These are phyloP conservation scores for Metarhizium brunneum DNA, from an alignment of 2,329 filamentous ascomycete genomes.

Conservation along the genomic window DNA sequence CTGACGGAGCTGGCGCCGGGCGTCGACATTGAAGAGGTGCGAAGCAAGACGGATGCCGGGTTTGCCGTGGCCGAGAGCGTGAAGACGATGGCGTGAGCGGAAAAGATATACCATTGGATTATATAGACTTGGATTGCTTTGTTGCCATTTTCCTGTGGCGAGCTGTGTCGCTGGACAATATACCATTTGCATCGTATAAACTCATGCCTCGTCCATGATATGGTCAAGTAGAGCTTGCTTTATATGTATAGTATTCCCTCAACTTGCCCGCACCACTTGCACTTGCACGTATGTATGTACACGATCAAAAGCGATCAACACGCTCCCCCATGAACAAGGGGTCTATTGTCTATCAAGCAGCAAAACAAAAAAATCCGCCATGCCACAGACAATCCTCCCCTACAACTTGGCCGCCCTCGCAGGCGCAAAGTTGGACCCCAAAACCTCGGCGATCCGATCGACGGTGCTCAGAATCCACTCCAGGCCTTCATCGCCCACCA, in stretches of 20 bases:
- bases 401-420: slow-evolving; percentile 8
- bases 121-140: not conserved
- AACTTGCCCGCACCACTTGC: too few species aligned
- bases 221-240: too few species aligned
- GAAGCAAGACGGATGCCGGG: slow-evolving; percentile 58
- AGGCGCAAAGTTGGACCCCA: slow-evolving; percentile 32
- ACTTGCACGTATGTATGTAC: too few species aligned
- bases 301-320: too few species aligned
- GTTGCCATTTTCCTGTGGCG: not conserved
- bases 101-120: not conserved
- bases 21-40: slow-evolving; percentile 58
- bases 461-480: slow-evolving; percentile 37
- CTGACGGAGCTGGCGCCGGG: slow-evolving; percentile 64
- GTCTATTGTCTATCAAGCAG: too few species aligned
- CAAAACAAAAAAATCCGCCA: not conserved
- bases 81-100: slow-evolving; percentile 31
- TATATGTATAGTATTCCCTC: too few species aligned
- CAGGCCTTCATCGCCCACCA: slow-evolving; percentile 35
- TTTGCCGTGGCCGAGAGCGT: slow-evolving; percentile 54
- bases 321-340: too few species aligned
- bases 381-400: not conserved
- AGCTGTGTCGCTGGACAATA: not conserved
- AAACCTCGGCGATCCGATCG: slow-evolving; percentile 33
- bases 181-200: too few species aligned
- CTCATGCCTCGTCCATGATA: too few species aligned